Conservation (phyloP, 129 eudicot genomes). For the Logfia minima region DNA sequence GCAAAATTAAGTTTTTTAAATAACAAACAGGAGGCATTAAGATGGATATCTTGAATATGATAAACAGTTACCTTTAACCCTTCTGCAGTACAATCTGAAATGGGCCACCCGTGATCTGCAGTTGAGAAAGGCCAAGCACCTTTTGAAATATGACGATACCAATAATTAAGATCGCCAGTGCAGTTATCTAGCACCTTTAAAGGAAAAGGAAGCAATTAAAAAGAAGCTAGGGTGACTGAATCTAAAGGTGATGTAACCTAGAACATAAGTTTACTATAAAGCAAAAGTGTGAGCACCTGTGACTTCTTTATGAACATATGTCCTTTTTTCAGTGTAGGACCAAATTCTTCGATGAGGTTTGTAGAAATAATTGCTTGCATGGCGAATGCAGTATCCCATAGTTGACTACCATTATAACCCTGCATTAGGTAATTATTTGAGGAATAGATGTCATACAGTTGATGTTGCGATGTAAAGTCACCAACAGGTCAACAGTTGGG, state of each 20-base stretch:
- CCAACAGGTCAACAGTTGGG: background rate
- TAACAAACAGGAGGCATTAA: background rate
- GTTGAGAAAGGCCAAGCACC: constrained; percentile 99
- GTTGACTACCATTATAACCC: constrained; percentile 98
- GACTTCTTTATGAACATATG: constrained; percentile 65
- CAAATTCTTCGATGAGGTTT: constrained; percentile 69
- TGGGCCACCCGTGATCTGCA: constrained; percentile 97
- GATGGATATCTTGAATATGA: constrained; percentile 7
- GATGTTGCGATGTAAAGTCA: background rate
- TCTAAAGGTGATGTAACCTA: background rate
- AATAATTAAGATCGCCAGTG: constrained; percentile 66
- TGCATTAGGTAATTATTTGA: constrained; percentile 31
- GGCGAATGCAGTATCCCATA: constrained; percentile 83
- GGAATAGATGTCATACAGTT: background rate
- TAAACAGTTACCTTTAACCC: constrained; percentile 63
- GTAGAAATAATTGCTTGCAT: constrained; percentile 82
- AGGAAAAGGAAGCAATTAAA: background rate
- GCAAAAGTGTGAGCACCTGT: constrained; percentile 53
- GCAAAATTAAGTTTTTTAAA: constrained; percentile 5
- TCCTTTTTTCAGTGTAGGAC: constrained; percentile 66
- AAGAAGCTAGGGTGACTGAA: background rate
- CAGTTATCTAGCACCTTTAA: constrained; percentile 77
- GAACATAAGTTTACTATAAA: constrained; percentile 7
- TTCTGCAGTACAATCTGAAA: constrained; percentile 98
- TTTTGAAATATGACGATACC: constrained; percentile 97